Conservation (phyloP, 2,329 filamentous ascomycete species). For the Mariannaea sp. region DNA sequence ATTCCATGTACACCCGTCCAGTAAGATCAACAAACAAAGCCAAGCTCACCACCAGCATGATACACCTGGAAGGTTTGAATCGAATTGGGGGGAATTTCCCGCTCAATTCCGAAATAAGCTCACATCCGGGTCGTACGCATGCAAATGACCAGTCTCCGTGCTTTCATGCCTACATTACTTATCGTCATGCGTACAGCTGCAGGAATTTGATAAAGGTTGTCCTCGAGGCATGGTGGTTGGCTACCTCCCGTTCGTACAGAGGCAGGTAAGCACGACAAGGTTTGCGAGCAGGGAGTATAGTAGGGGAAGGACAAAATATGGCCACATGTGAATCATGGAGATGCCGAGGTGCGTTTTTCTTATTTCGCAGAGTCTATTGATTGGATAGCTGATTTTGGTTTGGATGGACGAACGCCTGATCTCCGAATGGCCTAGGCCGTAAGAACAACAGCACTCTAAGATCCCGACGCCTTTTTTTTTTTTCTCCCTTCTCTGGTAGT, state of each 20-base stretch:
- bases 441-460: constrained; percentile 5
- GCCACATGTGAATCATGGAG: constrained; percentile 9
- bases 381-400: too few species aligned
- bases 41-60: background rate
- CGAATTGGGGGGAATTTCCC: too few species aligned
- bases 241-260: background rate
- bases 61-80: background rate
- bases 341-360: constrained; percentile 14
- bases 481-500: too few species aligned
- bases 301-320: background rate
- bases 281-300: background rate
- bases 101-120: background rate
- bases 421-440: background rate
- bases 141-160: too few species aligned
- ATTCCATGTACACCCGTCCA: too few species aligned
- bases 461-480: background rate
- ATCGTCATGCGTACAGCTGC: constrained; percentile 3
- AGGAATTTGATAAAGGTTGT: background rate
- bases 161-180: too few species aligned
- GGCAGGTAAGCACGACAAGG: background rate
- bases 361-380: background rate
- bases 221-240: background rate
- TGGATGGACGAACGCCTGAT: constrained; percentile 3
- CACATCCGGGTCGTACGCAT: background rate
- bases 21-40: too few species aligned